A percentile compares a stretch with the other conserved stretches of the same genome.
Conservation (phyloP, 805 yeast genomes). For the Candida chauliodis region DNA sequence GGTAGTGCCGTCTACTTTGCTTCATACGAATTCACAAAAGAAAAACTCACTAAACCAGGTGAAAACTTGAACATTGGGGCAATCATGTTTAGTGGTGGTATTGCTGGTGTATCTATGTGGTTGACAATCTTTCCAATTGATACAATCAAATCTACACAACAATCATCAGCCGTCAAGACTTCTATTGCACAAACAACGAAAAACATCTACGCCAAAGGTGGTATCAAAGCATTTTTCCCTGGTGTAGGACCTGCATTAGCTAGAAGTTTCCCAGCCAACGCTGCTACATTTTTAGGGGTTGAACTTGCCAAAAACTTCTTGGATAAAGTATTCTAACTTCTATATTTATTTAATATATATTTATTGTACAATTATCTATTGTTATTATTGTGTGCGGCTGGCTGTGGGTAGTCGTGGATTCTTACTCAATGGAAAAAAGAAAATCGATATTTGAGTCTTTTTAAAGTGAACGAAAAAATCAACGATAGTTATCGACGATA, state of each 20-base stretch:
- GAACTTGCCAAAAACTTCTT: conserved; percentile 62
- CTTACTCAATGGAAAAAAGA: not conserved
- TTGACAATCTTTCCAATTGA: conserved; percentile 91
- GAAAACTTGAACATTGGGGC: conserved; percentile 65
- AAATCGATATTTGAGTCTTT: not conserved
- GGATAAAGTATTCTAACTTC: conserved; percentile 29
- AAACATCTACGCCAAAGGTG: conserved; percentile 70
- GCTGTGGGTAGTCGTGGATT: not conserved
- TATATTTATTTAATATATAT: not conserved
- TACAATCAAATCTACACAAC: conserved; percentile 84
- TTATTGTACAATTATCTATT: not conserved
- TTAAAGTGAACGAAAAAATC: conserved; percentile 4
- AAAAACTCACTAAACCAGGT: conserved; percentile 48
- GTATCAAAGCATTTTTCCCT: conserved; percentile 91
- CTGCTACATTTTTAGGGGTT: conserved; percentile 97
- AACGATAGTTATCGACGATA: conserved; percentile 3
- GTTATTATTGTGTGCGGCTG: not conserved
- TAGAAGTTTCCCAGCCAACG: conserved; percentile 96
- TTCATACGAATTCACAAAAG: conserved; percentile 81
- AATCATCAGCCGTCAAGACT: conserved; percentile 52
- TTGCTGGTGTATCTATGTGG: conserved; percentile 98
- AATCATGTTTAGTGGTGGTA: conserved; percentile 87
- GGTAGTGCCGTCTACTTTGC: conserved; percentile 96
- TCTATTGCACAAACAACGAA: conserved; percentile 65
- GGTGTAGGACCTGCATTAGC: conserved; percentile 95